These are phyloP conservation scores for Aspergillus intermedius DNA, from an alignment of 2,329 filamentous ascomycete species.

Conservation along the genomic window DNA sequence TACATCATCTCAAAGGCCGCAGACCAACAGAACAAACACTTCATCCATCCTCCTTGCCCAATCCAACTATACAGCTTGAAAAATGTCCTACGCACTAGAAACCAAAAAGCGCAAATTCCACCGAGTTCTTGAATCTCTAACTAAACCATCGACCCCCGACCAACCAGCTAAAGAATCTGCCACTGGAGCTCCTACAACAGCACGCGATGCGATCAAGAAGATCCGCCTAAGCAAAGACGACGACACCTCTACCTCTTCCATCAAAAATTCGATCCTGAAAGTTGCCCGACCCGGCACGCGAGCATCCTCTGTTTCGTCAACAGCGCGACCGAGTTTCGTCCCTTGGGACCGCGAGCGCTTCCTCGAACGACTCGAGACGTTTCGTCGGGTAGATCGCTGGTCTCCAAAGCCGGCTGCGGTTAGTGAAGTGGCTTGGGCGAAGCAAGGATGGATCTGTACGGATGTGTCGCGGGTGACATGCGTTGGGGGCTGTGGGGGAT, in stretches of 20 bases:
- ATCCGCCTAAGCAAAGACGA: slow-evolving; percentile 24
- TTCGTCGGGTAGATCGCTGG: slow-evolving; percentile 87
- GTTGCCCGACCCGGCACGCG: slow-evolving; percentile 19
- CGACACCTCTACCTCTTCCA: slow-evolving; percentile 14
- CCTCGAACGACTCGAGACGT: slow-evolving; percentile 73
- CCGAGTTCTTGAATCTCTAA: slow-evolving; percentile 40
- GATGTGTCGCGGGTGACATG: slow-evolving; percentile 79
- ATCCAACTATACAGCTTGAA: neutral
- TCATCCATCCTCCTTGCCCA: neutral
- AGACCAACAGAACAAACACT: neutral
- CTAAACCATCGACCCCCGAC: slow-evolving; percentile 24
- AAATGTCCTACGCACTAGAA: slow-evolving; percentile 40
- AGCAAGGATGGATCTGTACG: slow-evolving; percentile 81
- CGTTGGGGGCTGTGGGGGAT: slow-evolving; percentile 70
- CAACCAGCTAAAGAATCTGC: slow-evolving; percentile 10
- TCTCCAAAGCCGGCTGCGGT: slow-evolving; percentile 82
- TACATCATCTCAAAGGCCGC: neutral
- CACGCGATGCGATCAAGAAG: slow-evolving; percentile 30
- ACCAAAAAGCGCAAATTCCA: slow-evolving; percentile 45
- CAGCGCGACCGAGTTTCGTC: slow-evolving; percentile 62
- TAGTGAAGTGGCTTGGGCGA: slow-evolving; percentile 90
- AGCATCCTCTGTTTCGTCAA: slow-evolving; percentile 27
- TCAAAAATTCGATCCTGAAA: slow-evolving; percentile 21
- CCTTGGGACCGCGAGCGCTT: slow-evolving; percentile 81
- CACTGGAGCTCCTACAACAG: slow-evolving; percentile 13